Evolutionary conservation across 345 rosid species (phyloP), one percentile per base, ranked within the genome.

Genomic region (Odontarrhena argentea): DNA sequence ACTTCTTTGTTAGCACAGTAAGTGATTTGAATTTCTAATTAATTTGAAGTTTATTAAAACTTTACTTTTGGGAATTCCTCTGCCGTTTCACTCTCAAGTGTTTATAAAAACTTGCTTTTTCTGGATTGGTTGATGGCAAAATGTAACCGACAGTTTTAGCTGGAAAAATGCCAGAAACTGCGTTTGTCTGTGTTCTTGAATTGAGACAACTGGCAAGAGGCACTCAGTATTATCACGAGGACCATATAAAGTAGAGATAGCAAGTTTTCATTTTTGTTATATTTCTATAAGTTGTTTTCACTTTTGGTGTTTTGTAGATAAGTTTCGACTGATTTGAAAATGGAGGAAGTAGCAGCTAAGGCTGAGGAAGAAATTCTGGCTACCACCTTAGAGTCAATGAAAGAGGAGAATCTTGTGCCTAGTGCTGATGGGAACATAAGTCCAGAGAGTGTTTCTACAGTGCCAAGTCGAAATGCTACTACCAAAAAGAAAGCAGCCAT

Each of bases 271-370:
- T 70, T 46, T 0, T 51, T 45, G 32, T 35, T 22, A 24, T 37
- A 12, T 37, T 42, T 55, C 55, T 36, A 35, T 55, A 30, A 53
- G 32, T 25, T 42, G 30, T 47, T n/a, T 46, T 34, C 13, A 44
- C 51, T 6, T 43, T 18, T 18, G 22, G 22, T 18, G 22, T 18
- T 18, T 18, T 18, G 22, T 18, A 18, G 22, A 18, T 70, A 70
- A 74, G 72, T 43, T 37, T 65, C 9, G 22, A 54, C 42, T 54
- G 51, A 55, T 63, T 71, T 49, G 2, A 6, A 46, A 58, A 90
- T 93, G 97, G 97, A 90, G 78, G 89, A 79, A 45, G 68, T 79
- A 7, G 70, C 71, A 47, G 71, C 63, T 49, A 78, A 80, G 37
- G 55, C 76, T 7, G 75, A 67, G 42, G 78, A 80, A 74, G 82